phyloP scores from a whole-genome alignment of 169 alveolate species.

The Cryptosporidium felis region DNA sequence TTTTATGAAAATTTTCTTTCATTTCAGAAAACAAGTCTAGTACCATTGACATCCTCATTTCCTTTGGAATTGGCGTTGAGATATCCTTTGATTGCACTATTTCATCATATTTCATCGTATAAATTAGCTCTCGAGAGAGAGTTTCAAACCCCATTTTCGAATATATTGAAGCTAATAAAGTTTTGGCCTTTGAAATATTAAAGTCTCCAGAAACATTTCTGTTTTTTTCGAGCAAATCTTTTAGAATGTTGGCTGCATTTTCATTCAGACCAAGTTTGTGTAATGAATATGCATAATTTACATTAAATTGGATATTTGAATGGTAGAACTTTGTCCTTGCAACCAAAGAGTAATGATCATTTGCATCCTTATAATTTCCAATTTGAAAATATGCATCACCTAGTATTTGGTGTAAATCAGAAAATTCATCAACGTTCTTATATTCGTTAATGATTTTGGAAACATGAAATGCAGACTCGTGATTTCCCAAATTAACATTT shows the following conservation, averaged over 20 bases:
- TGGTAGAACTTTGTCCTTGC: background rate
- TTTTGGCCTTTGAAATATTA: conserved; percentile 42
- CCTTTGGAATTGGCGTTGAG: conserved; percentile 62
- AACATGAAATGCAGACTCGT: conserved; percentile 4
- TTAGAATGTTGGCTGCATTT: conserved; percentile 6
- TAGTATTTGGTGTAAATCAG: conserved; percentile 20
- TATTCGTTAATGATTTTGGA: conserved; percentile 19
- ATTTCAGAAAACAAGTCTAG: conserved; percentile 60
- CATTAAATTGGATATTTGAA: background rate
- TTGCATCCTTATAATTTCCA: conserved; percentile 27
- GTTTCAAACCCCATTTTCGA: conserved; percentile 47
- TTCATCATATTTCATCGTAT: conserved; percentile 67
- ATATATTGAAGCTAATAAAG: conserved; percentile 53
- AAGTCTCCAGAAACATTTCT: background rate
- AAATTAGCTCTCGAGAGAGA: conserved; percentile 36
- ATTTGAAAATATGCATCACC: conserved; percentile 61
- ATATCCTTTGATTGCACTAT: conserved; percentile 52
- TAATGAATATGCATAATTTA: conserved; percentile 51
- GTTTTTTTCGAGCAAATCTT: background rate
- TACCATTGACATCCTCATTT: conserved; percentile 30
- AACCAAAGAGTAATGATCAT: background rate
- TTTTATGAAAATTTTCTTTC: conserved; percentile 15
- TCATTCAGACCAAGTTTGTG: conserved; percentile 22
- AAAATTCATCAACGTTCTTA: conserved; percentile 3
- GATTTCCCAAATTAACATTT: conserved; percentile 16